A percentile compares a stretch with the other conserved stretches of the same genome.
Evolutionary conservation across 371 early-diverging fungal genomes (phyloP).

Genomic region (Batkoa obscura): DNA sequence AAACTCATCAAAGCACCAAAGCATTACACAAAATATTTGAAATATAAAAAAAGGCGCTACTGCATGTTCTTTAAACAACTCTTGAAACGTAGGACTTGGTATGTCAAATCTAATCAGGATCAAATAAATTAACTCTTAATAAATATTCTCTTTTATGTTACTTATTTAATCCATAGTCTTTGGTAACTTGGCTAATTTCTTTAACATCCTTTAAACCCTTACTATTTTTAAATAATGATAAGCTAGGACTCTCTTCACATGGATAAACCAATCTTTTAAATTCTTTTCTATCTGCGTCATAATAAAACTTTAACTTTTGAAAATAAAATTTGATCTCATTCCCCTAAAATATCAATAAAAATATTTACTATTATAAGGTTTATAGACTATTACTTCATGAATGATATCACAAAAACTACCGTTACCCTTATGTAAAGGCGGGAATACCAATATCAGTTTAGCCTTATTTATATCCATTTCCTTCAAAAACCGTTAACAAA

Average conservation of each 20-base stretch:
- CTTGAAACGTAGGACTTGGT: constrained; percentile 83
- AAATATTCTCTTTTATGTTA: constrained; percentile 9
- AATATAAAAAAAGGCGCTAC: constrained; percentile 99
- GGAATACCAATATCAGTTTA: constrained; percentile 43
- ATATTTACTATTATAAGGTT: not conserved
- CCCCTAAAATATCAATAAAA: constrained; percentile 9
- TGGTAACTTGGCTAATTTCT: constrained; percentile 32
- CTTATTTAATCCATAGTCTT: constrained; percentile 70
- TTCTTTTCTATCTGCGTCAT: constrained; percentile 49
- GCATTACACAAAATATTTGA: constrained; percentile 95
- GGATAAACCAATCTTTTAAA: constrained; percentile 71
- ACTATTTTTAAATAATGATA: constrained; percentile 36
- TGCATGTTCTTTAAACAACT: constrained; percentile 95
- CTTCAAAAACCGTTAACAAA: not conserved
- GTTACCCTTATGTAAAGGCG: constrained; percentile 58
- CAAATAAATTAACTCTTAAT: not conserved
- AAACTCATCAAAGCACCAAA: constrained; percentile 99
- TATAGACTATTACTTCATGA: constrained; percentile 19
- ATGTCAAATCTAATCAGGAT: constrained; percentile 53
- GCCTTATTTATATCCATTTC: not conserved
- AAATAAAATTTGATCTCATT: constrained; percentile 61
- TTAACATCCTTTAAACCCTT: constrained; percentile 35
- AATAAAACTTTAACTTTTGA: constrained; percentile 88
- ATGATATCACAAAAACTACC: constrained; percentile 50
- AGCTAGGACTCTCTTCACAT: constrained; percentile 28